Conservation (phyloP, 148 eudicot genomes). For the Rhododendron kiyosumense region DNA sequence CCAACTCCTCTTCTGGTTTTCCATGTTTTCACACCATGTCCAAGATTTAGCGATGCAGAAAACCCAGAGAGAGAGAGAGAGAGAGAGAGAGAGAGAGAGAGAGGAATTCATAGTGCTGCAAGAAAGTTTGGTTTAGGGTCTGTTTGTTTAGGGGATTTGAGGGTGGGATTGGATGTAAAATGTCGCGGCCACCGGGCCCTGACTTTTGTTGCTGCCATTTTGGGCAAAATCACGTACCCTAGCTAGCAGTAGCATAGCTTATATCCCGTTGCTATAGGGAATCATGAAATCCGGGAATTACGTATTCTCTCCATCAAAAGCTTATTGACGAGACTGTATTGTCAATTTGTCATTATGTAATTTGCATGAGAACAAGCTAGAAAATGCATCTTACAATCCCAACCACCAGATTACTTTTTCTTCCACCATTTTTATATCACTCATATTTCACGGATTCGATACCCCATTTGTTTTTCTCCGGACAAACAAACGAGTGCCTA, state of each 20-base stretch:
- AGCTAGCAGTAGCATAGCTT: no score
- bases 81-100: neutral
- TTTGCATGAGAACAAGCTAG: neutral
- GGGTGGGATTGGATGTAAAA: neutral
- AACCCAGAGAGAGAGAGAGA: neutral
- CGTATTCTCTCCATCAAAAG: neutral
- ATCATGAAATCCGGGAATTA: neutral
- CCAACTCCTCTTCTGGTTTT: neutral
- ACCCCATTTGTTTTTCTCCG: neutral
- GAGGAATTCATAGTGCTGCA: no score
- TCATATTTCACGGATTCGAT: neutral
- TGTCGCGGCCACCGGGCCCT: neutral
- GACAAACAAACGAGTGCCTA: neutral
- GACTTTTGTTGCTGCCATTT: neutral
- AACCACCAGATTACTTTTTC: neutral
- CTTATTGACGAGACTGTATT: neutral
- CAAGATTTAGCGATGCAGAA: neutral
- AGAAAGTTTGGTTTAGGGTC: no score
- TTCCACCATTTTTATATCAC: neutral
- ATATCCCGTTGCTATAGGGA: neutral
- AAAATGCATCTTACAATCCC: neutral
- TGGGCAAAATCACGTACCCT: neutral
- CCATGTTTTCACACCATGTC: neutral
- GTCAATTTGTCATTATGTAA: no score
- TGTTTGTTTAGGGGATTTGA: neutral